Conservation (phyloP, 2,329 filamentous ascomycete species). For the Lachnellula occidentalis region DNA sequence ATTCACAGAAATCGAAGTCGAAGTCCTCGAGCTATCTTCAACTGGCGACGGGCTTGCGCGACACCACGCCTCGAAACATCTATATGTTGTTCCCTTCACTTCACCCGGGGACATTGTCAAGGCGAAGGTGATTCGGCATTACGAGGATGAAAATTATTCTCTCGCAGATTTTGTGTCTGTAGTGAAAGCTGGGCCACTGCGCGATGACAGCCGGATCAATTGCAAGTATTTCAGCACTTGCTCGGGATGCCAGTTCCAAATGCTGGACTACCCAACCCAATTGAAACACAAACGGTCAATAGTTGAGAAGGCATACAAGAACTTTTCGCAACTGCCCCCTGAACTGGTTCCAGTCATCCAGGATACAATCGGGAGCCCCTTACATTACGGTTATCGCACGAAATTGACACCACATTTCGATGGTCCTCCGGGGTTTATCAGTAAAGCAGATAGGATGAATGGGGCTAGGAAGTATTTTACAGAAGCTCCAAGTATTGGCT, state of each 20-base stretch:
- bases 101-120: slow-evolving; percentile 77
- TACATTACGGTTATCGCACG: slow-evolving; percentile 91
- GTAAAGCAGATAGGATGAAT: slow-evolving; percentile 42
- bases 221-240: slow-evolving; percentile 87
- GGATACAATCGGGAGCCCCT: slow-evolving; percentile 83
- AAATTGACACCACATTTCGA: slow-evolving; percentile 97
- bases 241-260: slow-evolving; percentile 94
- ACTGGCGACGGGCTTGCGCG: slow-evolving; percentile 86
- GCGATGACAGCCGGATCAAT: slow-evolving; percentile 69
- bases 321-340: slow-evolving; percentile 80
- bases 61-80: slow-evolving; percentile 52
- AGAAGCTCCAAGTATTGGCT: slow-evolving; percentile 75
- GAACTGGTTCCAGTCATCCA: slow-evolving; percentile 69
- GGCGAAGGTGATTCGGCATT: slow-evolving; percentile 73
- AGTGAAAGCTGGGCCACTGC: slow-evolving; percentile 63
- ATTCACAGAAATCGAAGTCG: slow-evolving; percentile 73
- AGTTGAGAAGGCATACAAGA: slow-evolving; percentile 83
- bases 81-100: slow-evolving; percentile 86
- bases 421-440: slow-evolving; percentile 54
- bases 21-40: slow-evolving; percentile 78
- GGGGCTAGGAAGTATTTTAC: slow-evolving; percentile 52
- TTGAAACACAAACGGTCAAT: slow-evolving; percentile 78
- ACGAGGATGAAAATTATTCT: slow-evolving; percentile 60
- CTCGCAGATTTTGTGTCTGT: slow-evolving; percentile 79
- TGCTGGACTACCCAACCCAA: slow-evolving; percentile 85